Percentiles rank a stretch among this genome's conserved stretches.
Conservation (phyloP, 352 stramenopile species). For the Thalassiosira livingstoniorum region DNA sequence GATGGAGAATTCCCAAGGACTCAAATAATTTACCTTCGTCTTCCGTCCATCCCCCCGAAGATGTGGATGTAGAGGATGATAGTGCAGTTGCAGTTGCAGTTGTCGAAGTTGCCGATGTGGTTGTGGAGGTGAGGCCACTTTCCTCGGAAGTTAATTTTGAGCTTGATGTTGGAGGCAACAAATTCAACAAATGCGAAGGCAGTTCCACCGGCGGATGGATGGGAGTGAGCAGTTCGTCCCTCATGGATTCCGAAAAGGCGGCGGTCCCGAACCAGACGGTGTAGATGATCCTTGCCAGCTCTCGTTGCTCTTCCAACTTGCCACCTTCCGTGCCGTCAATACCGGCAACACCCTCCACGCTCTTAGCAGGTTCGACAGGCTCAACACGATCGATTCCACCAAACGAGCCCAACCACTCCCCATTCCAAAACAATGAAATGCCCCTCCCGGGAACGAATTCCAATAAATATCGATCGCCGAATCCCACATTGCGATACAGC, state of each 20-base stretch:
- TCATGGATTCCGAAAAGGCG: constrained; percentile 29
- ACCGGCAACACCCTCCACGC: no score
- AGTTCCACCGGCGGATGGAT: constrained; percentile 4
- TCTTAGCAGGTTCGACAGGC: no score
- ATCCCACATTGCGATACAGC: constrained; percentile 18
- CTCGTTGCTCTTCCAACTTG: background rate
- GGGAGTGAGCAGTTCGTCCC: constrained; percentile 16
- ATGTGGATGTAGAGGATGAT: background rate
- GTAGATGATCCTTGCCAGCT: constrained; percentile 28
- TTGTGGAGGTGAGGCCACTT: no score
- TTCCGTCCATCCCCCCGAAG: background rate
- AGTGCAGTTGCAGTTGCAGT: no score
- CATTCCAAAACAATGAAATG: constrained; percentile 27
- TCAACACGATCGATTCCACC: constrained; percentile 1
- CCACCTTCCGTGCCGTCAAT: no score
- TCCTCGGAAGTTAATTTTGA: no score
- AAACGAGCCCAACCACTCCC: constrained; percentile 17
- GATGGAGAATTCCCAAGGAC: constrained; percentile 27
- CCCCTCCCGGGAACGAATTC: constrained; percentile 20
- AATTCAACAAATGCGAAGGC: no score
- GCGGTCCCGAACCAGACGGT: constrained; percentile 24
- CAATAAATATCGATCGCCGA: constrained; percentile 32
- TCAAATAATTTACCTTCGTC: constrained; percentile 32
- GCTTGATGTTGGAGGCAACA: no score
- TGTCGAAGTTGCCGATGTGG: no score